Base-by-base conservation (phyloP, 495 filamentous ascomycete genomes). In the Daldinia decipiens region DNA sequence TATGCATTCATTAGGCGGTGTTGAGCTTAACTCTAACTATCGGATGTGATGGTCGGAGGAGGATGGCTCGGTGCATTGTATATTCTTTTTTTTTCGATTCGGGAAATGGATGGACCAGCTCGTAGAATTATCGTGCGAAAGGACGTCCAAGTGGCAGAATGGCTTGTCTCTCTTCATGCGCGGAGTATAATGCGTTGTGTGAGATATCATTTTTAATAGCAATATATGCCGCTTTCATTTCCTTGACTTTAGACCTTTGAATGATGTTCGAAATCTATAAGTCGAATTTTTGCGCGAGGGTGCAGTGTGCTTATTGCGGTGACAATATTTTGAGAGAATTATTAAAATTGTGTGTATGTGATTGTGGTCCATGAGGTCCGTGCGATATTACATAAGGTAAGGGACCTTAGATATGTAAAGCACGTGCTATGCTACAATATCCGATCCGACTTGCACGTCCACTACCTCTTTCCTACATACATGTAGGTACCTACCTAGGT, bases 31-130 rank as follows among this genome's bases (percentile, higher is more conserved):
- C 70, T 70, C 60, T 34, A 61, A 31, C 67, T 65, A 65, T 45
- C 50, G 9, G 21, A 68, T 12, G 40, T 58, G 15, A 57, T 68
- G 67, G 68, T 43, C 24, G 34, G 70, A 66, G 73, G 60, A 77
- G 65, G 73, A 76, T 34, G 59, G 75, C 73, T 76, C 66, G 65
- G 62, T 68, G 65, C 73, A 73, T 72, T 36, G 34, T 24, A 9
- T 55, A 39, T 38, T 21, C 64, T 54, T 45, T 56, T 59, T 24
- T 56, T 59, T 24, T 61, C 57, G 40, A 65, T 53, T 56, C 40
- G 15, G 39, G 51, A 8, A 29, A 40, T 24, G 29, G 45, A 62
- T 27, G 45, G 51, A 52, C 29, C 51, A 31, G 31, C 21, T 53
- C 34, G 19, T 24, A 54, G 51, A 19, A 31, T 59, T 67, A 53